phyloP scores from a whole-genome alignment of 1,284 basidiomycete species.

The Jaminaea rosea region DNA sequence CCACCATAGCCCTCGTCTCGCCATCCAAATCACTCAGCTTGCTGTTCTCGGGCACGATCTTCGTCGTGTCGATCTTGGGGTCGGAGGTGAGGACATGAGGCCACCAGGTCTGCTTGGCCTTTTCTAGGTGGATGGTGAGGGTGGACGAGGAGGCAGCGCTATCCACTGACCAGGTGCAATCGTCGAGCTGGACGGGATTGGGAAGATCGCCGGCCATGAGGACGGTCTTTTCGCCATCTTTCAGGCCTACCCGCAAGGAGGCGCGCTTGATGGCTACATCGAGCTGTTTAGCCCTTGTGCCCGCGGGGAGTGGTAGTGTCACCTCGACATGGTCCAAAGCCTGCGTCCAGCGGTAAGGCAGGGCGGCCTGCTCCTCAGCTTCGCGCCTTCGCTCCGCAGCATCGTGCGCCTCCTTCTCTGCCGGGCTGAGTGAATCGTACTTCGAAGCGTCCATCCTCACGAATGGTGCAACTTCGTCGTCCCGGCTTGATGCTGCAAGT shows the following conservation, averaged over 20 bases:
- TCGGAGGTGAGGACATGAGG: constrained; percentile 89
- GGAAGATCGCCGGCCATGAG: constrained; percentile 69
- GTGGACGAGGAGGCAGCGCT: constrained; percentile 4
- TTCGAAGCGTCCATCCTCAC: constrained; percentile 46
- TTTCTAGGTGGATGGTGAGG: constrained; percentile 74
- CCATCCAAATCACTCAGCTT: constrained; percentile 91
- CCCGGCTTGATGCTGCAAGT: too few species aligned
- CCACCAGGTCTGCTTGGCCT: constrained; percentile 89
- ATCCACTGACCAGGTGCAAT: constrained; percentile 95
- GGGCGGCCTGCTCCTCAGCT: constrained; percentile 55
- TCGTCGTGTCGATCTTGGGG: constrained; percentile 91
- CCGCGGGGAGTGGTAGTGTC: constrained; percentile 70
- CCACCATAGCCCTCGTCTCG: constrained; percentile 92
- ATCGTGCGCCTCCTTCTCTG: constrained; percentile 67
- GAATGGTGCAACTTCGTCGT: too few species aligned
- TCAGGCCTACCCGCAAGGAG: constrained; percentile 72
- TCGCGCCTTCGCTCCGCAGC: constrained; percentile 62
- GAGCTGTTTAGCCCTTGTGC: constrained; percentile 73
- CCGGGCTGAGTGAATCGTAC: constrained; percentile 68
- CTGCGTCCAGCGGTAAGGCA: constrained; percentile 90
- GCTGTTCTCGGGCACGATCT: constrained; percentile 90
- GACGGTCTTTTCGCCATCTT: constrained; percentile 58
- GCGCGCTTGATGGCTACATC: constrained; percentile 67
- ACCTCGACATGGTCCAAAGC: constrained; percentile 79
- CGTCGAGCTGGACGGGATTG: constrained; percentile 86